These are phyloP conservation scores for Priceomyces carsonii DNA, from an alignment of 805 yeast species.

Conservation along the genomic window DNA sequence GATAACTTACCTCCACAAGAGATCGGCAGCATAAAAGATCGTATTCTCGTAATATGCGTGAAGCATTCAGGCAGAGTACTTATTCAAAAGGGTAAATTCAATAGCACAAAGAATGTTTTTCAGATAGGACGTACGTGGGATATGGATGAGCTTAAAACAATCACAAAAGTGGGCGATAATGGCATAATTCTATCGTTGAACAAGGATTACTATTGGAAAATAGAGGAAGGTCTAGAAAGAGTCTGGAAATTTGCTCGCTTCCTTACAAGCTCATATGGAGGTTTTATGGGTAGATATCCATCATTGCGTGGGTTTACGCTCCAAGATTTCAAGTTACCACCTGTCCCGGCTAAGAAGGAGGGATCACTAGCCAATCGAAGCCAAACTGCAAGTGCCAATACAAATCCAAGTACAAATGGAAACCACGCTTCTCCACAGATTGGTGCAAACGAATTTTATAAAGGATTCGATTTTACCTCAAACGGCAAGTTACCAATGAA, in stretches of 20 bases:
- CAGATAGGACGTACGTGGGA: conserved; percentile 96
- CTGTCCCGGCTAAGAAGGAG: conserved; percentile 16
- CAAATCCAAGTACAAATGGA: conserved; percentile 1
- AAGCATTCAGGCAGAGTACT: conserved; percentile 67
- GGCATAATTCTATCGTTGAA: conserved; percentile 65
- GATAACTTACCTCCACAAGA: conserved; percentile 41
- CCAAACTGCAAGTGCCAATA: too few relatives aligned
- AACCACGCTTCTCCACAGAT: too few relatives aligned
- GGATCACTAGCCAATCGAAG: conserved; percentile 3
- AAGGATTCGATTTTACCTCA: conserved; percentile 41
- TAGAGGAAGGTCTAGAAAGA: conserved; percentile 39
- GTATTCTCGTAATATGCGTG: conserved; percentile 62
- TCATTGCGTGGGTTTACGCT: conserved; percentile 30
- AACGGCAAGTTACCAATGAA: conserved; percentile 44
- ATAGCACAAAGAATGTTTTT: conserved; percentile 61
- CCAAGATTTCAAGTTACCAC: conserved; percentile 36
- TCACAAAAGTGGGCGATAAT: conserved; percentile 54
- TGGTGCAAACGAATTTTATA: conserved; percentile 21
- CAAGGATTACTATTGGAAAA: conserved; percentile 79
- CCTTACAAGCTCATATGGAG: conserved; percentile 32
- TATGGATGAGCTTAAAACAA: conserved; percentile 61
- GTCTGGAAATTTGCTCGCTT: conserved; percentile 35
- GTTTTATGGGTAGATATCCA: conserved; percentile 40
- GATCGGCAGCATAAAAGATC: conserved; percentile 48
- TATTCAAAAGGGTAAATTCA: conserved; percentile 84